Evolutionary conservation across 179 eudicot genomes (phyloP).

Genomic region (Silene vulgaris): DNA sequence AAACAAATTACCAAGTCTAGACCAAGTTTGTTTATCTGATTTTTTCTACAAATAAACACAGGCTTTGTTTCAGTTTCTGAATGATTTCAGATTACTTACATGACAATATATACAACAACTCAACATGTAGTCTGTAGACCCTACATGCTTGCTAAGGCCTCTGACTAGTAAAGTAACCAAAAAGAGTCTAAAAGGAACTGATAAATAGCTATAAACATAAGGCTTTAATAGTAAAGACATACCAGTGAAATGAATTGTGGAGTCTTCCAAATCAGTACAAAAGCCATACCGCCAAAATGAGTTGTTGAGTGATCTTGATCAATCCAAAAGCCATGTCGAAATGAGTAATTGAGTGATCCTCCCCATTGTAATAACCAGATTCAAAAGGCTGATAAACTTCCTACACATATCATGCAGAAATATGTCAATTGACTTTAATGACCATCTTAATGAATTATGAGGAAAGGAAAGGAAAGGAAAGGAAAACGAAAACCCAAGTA

Average conservation of each 20-base stretch:
- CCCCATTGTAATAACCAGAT: background rate
- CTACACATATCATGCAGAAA: conserved; percentile 10
- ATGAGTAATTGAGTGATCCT: background rate
- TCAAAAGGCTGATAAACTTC: background rate
- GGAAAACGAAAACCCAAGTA: background rate
- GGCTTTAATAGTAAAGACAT: conserved; percentile 1
- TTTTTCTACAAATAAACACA: background rate
- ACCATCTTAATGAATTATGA: background rate
- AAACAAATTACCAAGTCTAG: background rate
- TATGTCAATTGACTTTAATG: background rate
- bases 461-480: background rate
- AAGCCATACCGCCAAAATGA: background rate
- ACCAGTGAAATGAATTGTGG: conserved; percentile 11
- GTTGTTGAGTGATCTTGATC: conserved; percentile 6
- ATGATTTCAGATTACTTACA: background rate
- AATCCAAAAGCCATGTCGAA: background rate
- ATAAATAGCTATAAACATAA: conserved; percentile 6
- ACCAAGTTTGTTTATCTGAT: no score
- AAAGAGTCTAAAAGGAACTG: background rate
- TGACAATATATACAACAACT: background rate
- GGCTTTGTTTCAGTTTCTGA: background rate
- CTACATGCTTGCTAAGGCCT: background rate
- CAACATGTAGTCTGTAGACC: background rate
- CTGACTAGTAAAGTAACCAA: background rate
- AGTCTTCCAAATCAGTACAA: background rate